Evolutionary conservation across 2,329 filamentous ascomycete species (phyloP), one percentile per base, ranked within the genome.

Genomic region (Cadophora luteo-olivacea): DNA sequence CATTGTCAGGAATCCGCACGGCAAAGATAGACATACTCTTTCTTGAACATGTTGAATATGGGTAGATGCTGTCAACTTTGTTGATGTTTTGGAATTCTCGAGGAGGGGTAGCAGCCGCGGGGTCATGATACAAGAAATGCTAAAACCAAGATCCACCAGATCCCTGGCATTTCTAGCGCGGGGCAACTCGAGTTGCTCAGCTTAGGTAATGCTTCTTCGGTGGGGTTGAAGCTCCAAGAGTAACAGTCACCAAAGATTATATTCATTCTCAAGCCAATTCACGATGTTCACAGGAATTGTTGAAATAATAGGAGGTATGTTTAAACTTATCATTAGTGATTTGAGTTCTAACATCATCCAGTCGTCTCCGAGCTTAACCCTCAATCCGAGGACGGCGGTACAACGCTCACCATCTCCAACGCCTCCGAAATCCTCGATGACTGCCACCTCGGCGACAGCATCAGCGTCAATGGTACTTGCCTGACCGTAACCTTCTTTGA

Each of bases 241-340:
- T 16, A 2, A 45, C 2, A 60, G 22, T 60, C 51, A 64, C 36
- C 29, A 38, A 25, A 45, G 24, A 11, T 14, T 32, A 7, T 29
- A 55, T 24, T 22, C 32, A 22, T n/a, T 41, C 24, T n/a, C 3
- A 36, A 41, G 14, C 38, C 36, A 51, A 45, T 49, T 60, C 68
- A 69, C 33, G 32, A 98, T 99, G 96, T 98, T 99, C 78, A 98
- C 96, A 68, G 96, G 96, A 75, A 92, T 97, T 70, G 92, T 97
- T 65, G 94, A 97, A 82, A 91, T 91, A 70, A 91, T 98, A 72
- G 96, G 96, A 84, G 94, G 95, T 97, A 84, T 82, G 90, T 51
- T 24, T 36, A 51, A 33, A 3, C n/a, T 24, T 32, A 14, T 57
- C 32, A 24, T 8, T 1, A 32, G n/a, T 7, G n/a, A 55, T 4